Conservation (phyloP, 176 grass and related monocot genomes). For the Bolboschoenus planiculmis region DNA sequence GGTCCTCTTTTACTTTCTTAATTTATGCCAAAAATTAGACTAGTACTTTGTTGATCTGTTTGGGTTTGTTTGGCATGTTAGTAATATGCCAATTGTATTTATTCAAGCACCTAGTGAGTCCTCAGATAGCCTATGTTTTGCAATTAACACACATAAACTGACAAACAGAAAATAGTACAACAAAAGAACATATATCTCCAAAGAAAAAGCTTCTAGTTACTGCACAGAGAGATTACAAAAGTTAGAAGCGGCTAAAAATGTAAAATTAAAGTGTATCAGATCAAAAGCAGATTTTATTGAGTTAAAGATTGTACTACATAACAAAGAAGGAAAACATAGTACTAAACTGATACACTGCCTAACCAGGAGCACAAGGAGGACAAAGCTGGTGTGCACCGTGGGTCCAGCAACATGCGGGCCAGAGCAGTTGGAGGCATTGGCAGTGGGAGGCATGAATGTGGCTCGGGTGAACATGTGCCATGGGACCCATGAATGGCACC, state of each 20-base stretch:
- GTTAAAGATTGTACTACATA: background rate
- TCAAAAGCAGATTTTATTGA: background rate
- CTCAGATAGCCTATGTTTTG: background rate
- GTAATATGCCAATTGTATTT: background rate
- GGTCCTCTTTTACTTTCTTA: background rate
- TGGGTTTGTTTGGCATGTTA: background rate
- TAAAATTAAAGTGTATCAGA: background rate
- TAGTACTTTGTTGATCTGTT: background rate
- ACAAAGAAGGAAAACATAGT: background rate
- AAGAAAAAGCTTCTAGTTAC: background rate
- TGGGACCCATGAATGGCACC: constrained; percentile 76
- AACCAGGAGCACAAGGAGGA: constrained; percentile 74
- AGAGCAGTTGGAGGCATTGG: constrained; percentile 82
- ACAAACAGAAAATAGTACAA: background rate
- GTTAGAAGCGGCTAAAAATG: background rate
- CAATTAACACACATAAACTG: background rate
- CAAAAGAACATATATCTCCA: background rate
- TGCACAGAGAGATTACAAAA: background rate
- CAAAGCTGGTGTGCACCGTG: constrained; percentile 95
- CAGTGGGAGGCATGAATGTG: constrained; percentile 92
- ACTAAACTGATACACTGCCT: background rate
- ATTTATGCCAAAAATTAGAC: background rate
- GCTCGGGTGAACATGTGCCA: constrained; percentile 96
- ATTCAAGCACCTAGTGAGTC: background rate
- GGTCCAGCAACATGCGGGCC: constrained; percentile 63